Conservation (phyloP, 768 basidiomycete species). For the Podaxis sp. region DNA sequence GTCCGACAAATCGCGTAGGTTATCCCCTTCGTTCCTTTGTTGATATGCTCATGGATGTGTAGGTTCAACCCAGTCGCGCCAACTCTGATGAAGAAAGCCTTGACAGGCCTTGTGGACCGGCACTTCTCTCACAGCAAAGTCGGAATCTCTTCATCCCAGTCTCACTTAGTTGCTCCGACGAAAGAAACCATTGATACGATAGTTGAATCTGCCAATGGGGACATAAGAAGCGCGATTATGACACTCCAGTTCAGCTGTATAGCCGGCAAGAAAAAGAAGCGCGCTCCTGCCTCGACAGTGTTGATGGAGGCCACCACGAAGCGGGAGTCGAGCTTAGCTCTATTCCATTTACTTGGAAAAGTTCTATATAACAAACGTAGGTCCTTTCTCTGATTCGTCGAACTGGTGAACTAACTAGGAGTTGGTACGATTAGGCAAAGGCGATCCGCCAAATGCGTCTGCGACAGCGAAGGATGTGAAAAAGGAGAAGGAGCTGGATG, state of each 20-base stretch:
- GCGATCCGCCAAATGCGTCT: constrained; percentile 59
- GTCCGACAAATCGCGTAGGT: constrained; percentile 80
- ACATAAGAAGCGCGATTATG: constrained; percentile 93
- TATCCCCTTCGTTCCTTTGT: not conserved
- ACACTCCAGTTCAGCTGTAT: constrained; percentile 84
- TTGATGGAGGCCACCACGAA: constrained; percentile 75
- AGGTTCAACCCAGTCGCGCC: constrained; percentile 94
- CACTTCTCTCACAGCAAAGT: constrained; percentile 39
- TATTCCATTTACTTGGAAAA: constrained; percentile 94
- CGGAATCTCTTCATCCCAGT: constrained; percentile 17
- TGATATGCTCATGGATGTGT: constrained; percentile 2
- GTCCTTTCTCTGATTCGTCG: constrained; percentile 21
- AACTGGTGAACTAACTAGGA: constrained; percentile 3
- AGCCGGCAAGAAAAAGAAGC: constrained; percentile 39
- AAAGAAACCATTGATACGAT: constrained; percentile 74
- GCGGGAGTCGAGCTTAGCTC: constrained; percentile 79
- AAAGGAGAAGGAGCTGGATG: constrained; percentile 58
- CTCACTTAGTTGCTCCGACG: constrained; percentile 38
- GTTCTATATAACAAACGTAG: constrained; percentile 93
- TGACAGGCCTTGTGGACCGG: constrained; percentile 55
- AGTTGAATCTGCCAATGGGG: constrained; percentile 81
- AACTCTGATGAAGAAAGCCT: constrained; percentile 79
- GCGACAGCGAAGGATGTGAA: constrained; percentile 63
- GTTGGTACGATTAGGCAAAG: constrained; percentile 55
- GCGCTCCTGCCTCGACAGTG: constrained; percentile 29